Percentiles rank a stretch among this genome's conserved stretches.
Conservation (phyloP, 208 protist species). For the Acanthamoeba lenticulata region DNA sequence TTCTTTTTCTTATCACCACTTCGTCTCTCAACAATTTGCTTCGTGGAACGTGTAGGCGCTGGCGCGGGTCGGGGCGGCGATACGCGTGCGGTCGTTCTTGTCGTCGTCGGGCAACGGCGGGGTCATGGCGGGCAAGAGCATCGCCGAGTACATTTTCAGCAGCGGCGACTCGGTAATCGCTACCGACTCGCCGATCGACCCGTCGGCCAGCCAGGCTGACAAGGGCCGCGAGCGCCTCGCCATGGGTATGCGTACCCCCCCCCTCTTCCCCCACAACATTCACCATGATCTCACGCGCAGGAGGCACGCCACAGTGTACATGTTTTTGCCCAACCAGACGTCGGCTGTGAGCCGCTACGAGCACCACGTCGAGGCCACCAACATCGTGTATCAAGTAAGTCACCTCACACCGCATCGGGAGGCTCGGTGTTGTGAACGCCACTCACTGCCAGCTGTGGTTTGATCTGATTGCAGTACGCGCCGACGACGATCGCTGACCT, state of each 20-base stretch:
- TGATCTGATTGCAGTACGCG: background rate
- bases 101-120: background rate
- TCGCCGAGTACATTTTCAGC: background rate
- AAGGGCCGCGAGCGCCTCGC: background rate
- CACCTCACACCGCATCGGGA: background rate
- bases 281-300: background rate
- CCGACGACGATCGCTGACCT: background rate
- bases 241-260: background rate
- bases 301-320: background rate
- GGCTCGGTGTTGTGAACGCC: background rate
- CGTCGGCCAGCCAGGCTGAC: background rate
- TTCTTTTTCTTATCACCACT: background rate
- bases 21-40: background rate
- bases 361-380: conserved; percentile 4
- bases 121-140: background rate
- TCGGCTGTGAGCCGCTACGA: background rate
- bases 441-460: background rate
- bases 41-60: background rate
- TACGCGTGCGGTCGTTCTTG: background rate
- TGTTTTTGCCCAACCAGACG: background rate
- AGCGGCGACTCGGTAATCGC: background rate
- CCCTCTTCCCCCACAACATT: background rate
- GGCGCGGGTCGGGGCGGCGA: background rate
- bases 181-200: conserved; percentile 2
- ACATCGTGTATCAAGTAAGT: background rate